A percentile compares a stretch with the other conserved stretches of the same genome.
phyloP scores from a whole-genome alignment of 129 eudicot species.

The Silybum marianum region DNA sequence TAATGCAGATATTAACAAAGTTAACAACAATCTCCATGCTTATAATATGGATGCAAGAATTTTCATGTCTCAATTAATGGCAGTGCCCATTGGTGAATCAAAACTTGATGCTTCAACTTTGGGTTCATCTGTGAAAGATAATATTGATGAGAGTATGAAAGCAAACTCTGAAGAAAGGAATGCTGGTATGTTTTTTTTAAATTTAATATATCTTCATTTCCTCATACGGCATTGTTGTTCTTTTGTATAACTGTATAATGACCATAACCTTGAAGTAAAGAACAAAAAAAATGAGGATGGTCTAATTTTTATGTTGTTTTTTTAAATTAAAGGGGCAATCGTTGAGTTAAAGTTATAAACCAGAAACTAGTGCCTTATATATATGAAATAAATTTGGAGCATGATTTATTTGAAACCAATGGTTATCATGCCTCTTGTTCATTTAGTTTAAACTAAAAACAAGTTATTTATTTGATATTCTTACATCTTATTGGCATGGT shows the following conservation, averaged over 20 bases:
- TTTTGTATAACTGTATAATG: neutral
- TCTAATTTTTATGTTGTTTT: neutral
- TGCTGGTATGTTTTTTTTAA: conserved; percentile 30
- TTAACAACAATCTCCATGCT: conserved; percentile 49
- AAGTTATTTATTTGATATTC: conserved; percentile 19
- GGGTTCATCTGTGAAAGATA: conserved; percentile 30
- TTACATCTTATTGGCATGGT: conserved; percentile 13
- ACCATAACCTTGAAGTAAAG: neutral
- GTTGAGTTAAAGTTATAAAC: neutral
- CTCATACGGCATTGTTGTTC: neutral
- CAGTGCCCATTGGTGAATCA: conserved; percentile 52
- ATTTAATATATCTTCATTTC: neutral
- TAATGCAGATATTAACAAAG: conserved; percentile 87
- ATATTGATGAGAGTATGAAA: conserved; percentile 9
- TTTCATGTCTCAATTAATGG: conserved; percentile 67
- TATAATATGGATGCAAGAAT: conserved; percentile 88
- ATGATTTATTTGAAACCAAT: neutral
- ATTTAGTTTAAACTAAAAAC: neutral
- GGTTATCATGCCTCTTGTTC: neutral
- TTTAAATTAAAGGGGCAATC: neutral
- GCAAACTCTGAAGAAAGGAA: conserved; percentile 27
- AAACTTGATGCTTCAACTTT: conserved; percentile 26
- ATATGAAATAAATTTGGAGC: neutral
- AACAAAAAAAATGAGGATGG: neutral
- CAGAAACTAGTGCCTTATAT: neutral